These are phyloP conservation scores for Flaveria brownii DNA, from an alignment of 129 eudicot genomes.

Conservation along the genomic window DNA sequence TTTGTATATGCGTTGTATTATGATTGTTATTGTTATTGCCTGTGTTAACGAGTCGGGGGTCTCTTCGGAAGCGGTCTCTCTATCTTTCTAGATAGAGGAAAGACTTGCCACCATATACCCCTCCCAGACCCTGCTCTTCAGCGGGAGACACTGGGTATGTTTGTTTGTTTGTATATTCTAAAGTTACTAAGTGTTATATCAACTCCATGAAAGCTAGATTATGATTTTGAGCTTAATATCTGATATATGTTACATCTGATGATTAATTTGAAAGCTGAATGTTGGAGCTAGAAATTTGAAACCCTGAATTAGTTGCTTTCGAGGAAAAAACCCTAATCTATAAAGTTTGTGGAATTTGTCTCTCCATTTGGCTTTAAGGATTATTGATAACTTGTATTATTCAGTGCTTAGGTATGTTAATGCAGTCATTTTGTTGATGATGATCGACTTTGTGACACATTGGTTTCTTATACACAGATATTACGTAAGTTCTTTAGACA, in stretches of 20 bases:
- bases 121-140: no score
- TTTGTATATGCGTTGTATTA: no score
- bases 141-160: no score
- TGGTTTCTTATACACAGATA: background rate
- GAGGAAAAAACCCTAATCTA: background rate
- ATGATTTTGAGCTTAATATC: background rate
- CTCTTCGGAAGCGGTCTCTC: no score
- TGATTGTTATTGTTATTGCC: no score
- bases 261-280: slow-evolving; percentile 12
- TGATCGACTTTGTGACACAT: background rate
- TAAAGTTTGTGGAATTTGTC: background rate
- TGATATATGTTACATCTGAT: slow-evolving; percentile 11
- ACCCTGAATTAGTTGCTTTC: background rate
- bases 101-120: no score
- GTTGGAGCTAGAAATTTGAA: slow-evolving; percentile 5
- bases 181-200: no score
- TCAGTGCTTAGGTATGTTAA: background rate
- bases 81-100: no score
- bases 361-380: slow-evolving; percentile 5
- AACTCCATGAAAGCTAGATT: background rate
- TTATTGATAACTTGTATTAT: background rate
- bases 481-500: background rate
- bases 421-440: background rate
- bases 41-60: no score
- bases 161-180: no score